Percentiles rank a stretch among this genome's conserved stretches.
phyloP scores from a whole-genome alignment of 371 early-diverging fungal species.

The Parasitella parasitica region DNA sequence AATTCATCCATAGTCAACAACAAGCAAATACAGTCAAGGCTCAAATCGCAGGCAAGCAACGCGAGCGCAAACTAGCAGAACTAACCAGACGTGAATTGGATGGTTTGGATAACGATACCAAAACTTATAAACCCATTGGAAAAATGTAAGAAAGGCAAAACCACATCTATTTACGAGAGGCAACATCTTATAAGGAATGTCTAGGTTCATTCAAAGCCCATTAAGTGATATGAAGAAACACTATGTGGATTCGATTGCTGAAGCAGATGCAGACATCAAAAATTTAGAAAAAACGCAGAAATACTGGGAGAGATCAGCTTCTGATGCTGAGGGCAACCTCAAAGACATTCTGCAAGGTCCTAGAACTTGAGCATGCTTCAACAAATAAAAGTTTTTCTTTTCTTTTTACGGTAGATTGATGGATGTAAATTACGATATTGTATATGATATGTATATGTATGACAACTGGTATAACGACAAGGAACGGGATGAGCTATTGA shows the following conservation, averaged over 20 bases:
- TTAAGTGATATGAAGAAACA: slow-evolving; percentile 56
- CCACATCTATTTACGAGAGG: not conserved
- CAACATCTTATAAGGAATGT: no score
- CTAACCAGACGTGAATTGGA: slow-evolving; percentile 73
- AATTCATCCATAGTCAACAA: slow-evolving; percentile 60
- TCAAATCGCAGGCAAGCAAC: slow-evolving; percentile 68
- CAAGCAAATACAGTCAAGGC: slow-evolving; percentile 66
- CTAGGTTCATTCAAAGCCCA: slow-evolving; percentile 68
- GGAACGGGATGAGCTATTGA: not conserved
- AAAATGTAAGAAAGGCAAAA: slow-evolving; percentile 61
- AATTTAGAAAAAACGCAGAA: slow-evolving; percentile 75
- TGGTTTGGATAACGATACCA: slow-evolving; percentile 53
- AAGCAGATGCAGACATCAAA: slow-evolving; percentile 54
- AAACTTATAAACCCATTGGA: slow-evolving; percentile 74
- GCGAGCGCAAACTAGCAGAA: slow-evolving; percentile 72
- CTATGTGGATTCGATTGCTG: slow-evolving; percentile 45
- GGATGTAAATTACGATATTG: slow-evolving; percentile 1
- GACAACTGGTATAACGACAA: slow-evolving; percentile 4
- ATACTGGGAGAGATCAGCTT: slow-evolving; percentile 67
- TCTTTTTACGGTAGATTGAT: not conserved
- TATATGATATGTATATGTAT: not conserved
- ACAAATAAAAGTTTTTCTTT: not conserved
- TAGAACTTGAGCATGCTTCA: slow-evolving; percentile 16
- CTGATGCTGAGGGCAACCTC: slow-evolving; percentile 69
- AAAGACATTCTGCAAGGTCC: slow-evolving; percentile 64